Conservation (phyloP, 2,329 filamentous ascomycete genomes). For the Diaporthe nobilis region DNA sequence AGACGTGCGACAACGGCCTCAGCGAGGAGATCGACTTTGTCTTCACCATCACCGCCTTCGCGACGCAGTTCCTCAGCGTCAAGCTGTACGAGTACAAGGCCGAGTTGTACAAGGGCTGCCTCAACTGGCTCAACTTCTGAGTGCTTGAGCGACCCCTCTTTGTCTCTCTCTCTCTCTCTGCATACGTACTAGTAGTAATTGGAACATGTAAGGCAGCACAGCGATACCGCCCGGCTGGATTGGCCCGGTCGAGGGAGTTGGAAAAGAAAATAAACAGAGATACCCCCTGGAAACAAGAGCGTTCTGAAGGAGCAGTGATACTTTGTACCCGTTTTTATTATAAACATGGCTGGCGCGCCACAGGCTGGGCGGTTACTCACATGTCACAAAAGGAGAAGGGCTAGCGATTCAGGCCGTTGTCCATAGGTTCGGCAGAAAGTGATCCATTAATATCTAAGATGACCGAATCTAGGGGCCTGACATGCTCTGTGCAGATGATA, state of each 20-base stretch:
- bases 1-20: slow-evolving; percentile 38
- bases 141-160: not conserved
- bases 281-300: slow-evolving; percentile 30
- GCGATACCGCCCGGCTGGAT: slow-evolving; percentile 4
- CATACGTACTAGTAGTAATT: not conserved
- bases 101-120: slow-evolving; percentile 35
- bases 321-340: not conserved
- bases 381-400: not conserved
- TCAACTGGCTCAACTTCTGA: slow-evolving; percentile 22
- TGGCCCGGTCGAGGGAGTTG: not conserved
- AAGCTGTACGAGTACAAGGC: slow-evolving; percentile 37
- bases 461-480: slow-evolving; percentile 3
- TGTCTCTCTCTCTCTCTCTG: not conserved
- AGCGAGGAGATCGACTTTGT: slow-evolving; percentile 31
- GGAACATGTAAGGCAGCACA: not conserved
- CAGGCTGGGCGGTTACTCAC: slow-evolving; percentile 23
- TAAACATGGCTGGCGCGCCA: not conserved
- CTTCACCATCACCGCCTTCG: slow-evolving; percentile 38
- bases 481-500: not conserved
- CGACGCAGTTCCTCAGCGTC: slow-evolving; percentile 34
- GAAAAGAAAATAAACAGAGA: not conserved
- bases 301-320: not conserved
- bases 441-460: slow-evolving; percentile 30
- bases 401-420: not conserved
- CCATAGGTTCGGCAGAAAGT: slow-evolving; percentile 10